Evolutionary conservation across 2,329 filamentous ascomycete genomes (phyloP).

Genomic region (Diatrype stigma): DNA sequence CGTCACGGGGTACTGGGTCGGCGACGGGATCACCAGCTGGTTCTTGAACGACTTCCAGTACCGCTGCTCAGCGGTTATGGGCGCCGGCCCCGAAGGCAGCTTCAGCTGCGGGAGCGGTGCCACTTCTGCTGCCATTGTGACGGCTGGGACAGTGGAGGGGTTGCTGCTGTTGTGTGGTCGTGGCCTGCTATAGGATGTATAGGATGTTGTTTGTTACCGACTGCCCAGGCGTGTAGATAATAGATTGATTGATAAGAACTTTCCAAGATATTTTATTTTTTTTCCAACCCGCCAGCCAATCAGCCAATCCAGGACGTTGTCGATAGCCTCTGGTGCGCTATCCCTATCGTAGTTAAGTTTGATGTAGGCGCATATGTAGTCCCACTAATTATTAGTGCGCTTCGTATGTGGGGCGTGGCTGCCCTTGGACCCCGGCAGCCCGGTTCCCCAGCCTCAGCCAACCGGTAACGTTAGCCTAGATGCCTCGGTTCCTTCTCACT

Average conservation of each 20-base stretch:
- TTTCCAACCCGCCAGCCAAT: neutral
- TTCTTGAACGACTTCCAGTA: constrained; percentile 98
- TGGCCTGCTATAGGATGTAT: too few species aligned
- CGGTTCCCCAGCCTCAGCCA: neutral
- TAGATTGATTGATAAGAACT: neutral
- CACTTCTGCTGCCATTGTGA: constrained; percentile 78
- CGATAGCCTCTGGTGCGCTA: constrained; percentile 12
- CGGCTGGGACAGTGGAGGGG: neutral
- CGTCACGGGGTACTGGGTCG: constrained; percentile 83
- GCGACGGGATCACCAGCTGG: constrained; percentile 83
- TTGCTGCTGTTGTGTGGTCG: constrained; percentile 5
- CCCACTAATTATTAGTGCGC: constrained; percentile 1
- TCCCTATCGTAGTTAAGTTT: constrained; percentile 5
- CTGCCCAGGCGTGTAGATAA: too few species aligned
- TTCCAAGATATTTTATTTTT: constrained; percentile 8
- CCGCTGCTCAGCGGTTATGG: constrained; percentile 83
- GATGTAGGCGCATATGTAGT: constrained; percentile 2
- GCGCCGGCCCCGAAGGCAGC: constrained; percentile 75
- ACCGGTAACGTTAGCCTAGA: too few species aligned
- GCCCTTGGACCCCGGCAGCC: neutral
- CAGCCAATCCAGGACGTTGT: constrained; percentile 4
- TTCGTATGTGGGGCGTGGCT: constrained; percentile 2
- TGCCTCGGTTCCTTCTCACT: neutral
- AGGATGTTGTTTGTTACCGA: too few species aligned
- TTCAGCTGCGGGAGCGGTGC: constrained; percentile 75